These are phyloP conservation scores for Solanum ahanhuiri DNA, from an alignment of 257 asterid species.

Conservation along the genomic window DNA sequence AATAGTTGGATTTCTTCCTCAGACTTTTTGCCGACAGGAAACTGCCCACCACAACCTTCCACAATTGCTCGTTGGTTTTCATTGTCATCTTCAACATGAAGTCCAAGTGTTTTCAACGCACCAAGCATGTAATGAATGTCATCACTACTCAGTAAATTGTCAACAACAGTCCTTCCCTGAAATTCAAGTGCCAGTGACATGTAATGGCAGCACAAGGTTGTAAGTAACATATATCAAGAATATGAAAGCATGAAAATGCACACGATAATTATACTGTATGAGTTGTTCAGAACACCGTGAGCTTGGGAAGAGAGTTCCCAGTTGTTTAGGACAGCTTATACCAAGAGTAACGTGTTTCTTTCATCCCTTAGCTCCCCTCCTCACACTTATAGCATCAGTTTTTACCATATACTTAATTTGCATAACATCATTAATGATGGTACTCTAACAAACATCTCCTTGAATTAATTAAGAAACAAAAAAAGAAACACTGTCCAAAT, in stretches of 20 bases:
- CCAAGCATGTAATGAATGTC: slow-evolving; percentile 93
- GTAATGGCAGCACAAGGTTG: not conserved
- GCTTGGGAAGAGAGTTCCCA: not conserved
- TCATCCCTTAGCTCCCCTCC: not conserved
- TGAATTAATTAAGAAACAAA: not conserved
- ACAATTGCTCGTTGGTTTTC: slow-evolving; percentile 66
- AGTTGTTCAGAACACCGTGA: not conserved
- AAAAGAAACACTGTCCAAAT: not conserved
- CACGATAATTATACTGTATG: not conserved
- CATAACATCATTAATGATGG: not conserved
- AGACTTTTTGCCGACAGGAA: slow-evolving; percentile 72
- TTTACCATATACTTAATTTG: not conserved
- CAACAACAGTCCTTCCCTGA: slow-evolving; percentile 89
- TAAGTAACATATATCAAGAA: not conserved
- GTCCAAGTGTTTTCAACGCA: slow-evolving; percentile 84
- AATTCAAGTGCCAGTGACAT: slow-evolving; percentile 9
- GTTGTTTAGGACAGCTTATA: not conserved
- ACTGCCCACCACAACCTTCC: slow-evolving; percentile 78
- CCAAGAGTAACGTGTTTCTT: not conserved
- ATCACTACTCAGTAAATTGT: slow-evolving; percentile 83
- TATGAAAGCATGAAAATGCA: not conserved
- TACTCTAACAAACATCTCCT: not conserved
- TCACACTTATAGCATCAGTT: not conserved
- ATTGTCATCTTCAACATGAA: slow-evolving; percentile 65
- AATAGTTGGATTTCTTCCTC: slow-evolving; percentile 77